Evolutionary conservation across 371 early-diverging fungal species (phyloP).

Genomic region (Conidiobolus coronatus): DNA sequence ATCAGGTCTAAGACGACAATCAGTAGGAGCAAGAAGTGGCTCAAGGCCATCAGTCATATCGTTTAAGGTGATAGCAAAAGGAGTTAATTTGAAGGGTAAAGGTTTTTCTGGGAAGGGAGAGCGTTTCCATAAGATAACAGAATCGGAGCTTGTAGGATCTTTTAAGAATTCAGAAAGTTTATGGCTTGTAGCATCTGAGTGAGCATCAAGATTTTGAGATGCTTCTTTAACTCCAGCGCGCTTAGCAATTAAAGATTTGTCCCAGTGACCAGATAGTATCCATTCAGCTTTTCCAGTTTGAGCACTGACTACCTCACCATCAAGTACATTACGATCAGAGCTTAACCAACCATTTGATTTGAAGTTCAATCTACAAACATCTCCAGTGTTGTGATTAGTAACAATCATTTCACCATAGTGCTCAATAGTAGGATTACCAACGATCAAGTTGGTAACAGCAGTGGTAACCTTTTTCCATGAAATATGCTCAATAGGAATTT

Average conservation of each 20-base stretch:
- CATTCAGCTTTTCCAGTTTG: constrained; percentile 23
- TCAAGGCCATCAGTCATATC: constrained; percentile 25
- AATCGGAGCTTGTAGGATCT: background rate
- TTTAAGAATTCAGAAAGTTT: background rate
- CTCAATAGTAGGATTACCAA: constrained; percentile 61
- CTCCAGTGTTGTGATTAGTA: constrained; percentile 48
- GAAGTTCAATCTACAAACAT: constrained; percentile 39
- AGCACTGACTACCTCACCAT: constrained; percentile 28
- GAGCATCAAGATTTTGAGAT: constrained; percentile 5
- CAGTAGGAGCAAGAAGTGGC: constrained; percentile 37
- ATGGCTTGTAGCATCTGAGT: background rate
- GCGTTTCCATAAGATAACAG: constrained; percentile 32
- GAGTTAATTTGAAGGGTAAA: constrained; percentile 42
- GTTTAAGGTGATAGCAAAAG: constrained; percentile 52
- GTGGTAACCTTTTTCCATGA: constrained; percentile 65
- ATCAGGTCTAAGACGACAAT: constrained; percentile 56
- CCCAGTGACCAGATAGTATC: constrained; percentile 48
- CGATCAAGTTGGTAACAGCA: constrained; percentile 56
- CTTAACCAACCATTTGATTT: constrained; percentile 39
- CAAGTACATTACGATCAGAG: constrained; percentile 30
- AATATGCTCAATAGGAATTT: constrained; percentile 34
- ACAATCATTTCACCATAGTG: constrained; percentile 60
- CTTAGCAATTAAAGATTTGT: constrained; percentile 30
- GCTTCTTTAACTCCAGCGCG: constrained; percentile 16
- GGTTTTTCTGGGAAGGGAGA: constrained; percentile 17